Evolutionary conservation across 2,329 filamentous ascomycete genomes (phyloP), one percentile per base, ranked within the genome.

Genomic region (Cercospora zeae-maydis): DNA sequence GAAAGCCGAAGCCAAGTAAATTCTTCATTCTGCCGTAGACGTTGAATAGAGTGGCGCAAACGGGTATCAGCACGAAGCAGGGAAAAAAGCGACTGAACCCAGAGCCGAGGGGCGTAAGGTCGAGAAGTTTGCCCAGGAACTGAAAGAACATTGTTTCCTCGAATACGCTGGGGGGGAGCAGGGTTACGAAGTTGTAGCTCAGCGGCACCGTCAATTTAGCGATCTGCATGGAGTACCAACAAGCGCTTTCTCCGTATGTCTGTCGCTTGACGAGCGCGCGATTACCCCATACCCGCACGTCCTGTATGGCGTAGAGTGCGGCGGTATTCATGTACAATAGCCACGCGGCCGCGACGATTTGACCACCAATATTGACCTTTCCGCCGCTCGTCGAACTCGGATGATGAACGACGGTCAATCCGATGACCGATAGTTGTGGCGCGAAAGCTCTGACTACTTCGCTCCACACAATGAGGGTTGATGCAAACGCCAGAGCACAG

Each of bases 271-370:
- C 93, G 5, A 99, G 82, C 0, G 95, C 93, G 34, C 95, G 87
- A 54, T 96, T 95, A 61, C 95, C 90, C 95, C 95, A 99, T n/a
- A 97, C 92, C 73, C 95, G 96, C 70, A 96, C 91, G 74, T 96
- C 92, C 13, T 89, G 92, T 72, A 99, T 88, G 7, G 92, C 93
- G 62, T 87, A 90, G 56, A 98, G 84, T 4, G 95, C 92, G 52
- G 92, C 92, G 13, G 90, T 83, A 75, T 91, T 96, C 95, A 99
- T 99, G 80, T 99, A 99, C 62, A 93, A 82, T 64, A 99, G 88
- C 95, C 95, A 99, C 13, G 86, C 80, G 1, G 92, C 88, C 0
- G 93, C 90, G 54, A 93, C 88, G 49, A 92, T 76, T 75, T 99
- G 95, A 4, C 92, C 92, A 1, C 88, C 89, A 69, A 98, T 92